A percentile compares a stretch with the other conserved stretches of the same genome.
These are phyloP conservation scores for Lagenaria siceraria DNA, from an alignment of 306 rosid genomes.

Conservation along the genomic window DNA sequence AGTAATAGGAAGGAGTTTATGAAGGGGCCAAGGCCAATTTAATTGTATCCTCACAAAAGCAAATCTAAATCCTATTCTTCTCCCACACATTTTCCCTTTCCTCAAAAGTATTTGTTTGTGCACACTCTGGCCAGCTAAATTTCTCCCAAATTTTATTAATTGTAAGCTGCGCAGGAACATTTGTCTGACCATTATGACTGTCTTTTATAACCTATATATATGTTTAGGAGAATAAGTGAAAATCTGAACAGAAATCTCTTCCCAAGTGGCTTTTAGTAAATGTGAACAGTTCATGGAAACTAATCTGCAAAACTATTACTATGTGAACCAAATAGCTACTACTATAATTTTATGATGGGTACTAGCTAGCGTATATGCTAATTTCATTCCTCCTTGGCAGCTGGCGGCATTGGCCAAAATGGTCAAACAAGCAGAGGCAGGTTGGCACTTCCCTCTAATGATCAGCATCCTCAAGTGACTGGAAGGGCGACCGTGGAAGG, in stretches of 20 bases:
- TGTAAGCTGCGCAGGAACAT: not conserved
- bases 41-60: not conserved
- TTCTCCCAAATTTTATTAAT: not conserved
- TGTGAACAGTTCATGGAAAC: not conserved
- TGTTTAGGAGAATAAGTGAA: not conserved
- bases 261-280: not conserved
- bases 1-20: not conserved
- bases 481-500: not conserved
- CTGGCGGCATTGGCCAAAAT: not conserved
- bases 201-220: not conserved
- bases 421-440: not conserved
- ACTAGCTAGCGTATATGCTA: not conserved
- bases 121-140: not conserved
- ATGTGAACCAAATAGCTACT: not conserved
- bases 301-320: not conserved
- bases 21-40: not conserved
- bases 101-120: not conserved
- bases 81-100: not conserved
- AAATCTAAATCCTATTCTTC: not conserved
- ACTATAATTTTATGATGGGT: not conserved
- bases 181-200: not conserved
- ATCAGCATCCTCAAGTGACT: not conserved
- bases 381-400: not conserved
- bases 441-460: not conserved
- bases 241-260: not conserved